Percentiles rank a stretch among this genome's conserved stretches.
Conservation (phyloP, 176 grass and related monocot species). For the bread wheat (Triticum aestivum) region DNA sequence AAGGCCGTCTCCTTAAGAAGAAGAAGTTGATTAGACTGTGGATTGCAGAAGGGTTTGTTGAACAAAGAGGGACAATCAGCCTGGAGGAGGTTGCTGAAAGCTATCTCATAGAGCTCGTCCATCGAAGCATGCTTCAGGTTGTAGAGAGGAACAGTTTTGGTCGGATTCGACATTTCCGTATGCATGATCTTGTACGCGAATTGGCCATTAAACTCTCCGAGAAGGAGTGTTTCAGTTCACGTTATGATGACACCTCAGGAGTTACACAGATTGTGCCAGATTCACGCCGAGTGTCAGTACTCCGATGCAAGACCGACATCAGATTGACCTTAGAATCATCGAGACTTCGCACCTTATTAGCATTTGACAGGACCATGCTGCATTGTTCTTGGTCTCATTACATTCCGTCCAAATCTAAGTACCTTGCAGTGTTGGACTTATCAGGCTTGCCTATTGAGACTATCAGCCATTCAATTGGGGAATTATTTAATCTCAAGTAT, state of each 20-base stretch:
- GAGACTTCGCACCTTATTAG: constrained; percentile 37
- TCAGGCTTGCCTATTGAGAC: constrained; percentile 21
- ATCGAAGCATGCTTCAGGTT: constrained; percentile 50
- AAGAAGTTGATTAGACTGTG: constrained; percentile 46
- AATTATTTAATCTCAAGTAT: constrained; percentile 52
- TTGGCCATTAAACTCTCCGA: constrained; percentile 30
- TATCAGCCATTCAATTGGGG: constrained; percentile 32
- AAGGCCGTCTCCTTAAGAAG: constrained; percentile 30
- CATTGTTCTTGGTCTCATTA: constrained; percentile 10
- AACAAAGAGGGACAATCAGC: constrained; percentile 36
- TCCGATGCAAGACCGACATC: neutral
- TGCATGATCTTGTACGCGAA: constrained; percentile 58
- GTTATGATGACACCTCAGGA: constrained; percentile 4
- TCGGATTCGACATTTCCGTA: constrained; percentile 21
- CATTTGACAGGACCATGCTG: constrained; percentile 29
- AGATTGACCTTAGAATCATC: constrained; percentile 3
- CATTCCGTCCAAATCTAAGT: constrained; percentile 24
- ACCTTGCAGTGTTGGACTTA: constrained; percentile 46
- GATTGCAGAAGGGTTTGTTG: constrained; percentile 56
- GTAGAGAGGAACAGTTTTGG: constrained; percentile 28
- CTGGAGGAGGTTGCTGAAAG: constrained; percentile 54
- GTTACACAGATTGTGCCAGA: neutral
- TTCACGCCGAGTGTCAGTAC: constrained; percentile 15
- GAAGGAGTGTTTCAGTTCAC: constrained; percentile 32
- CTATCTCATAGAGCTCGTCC: constrained; percentile 43